Evolutionary conservation across 495 filamentous ascomycete species (phyloP).

Genomic region (Staphylotrichum tortipilum): DNA sequence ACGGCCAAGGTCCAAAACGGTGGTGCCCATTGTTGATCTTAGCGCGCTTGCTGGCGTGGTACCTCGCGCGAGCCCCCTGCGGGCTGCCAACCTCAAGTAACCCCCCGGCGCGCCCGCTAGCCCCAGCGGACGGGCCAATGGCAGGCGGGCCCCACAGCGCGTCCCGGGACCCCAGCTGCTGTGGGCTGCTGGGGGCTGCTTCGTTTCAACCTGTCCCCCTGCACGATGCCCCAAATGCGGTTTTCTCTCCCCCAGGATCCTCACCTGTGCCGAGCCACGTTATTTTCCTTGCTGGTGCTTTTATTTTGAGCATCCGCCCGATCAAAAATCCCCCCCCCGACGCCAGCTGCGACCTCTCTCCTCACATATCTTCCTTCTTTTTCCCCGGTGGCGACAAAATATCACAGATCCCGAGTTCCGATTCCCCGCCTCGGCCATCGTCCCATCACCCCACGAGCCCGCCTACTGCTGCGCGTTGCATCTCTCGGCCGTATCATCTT

Average conservation of each 20-base stretch:
- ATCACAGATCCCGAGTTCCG: background rate
- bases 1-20: too few species aligned
- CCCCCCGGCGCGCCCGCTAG: background rate
- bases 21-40: background rate
- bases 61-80: background rate
- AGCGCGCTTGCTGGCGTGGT: background rate
- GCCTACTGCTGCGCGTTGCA: too few species aligned
- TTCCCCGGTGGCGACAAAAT: too few species aligned
- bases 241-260: constrained; percentile 14
- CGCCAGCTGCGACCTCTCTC: background rate
- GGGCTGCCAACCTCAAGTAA: background rate
- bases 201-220: constrained; percentile 24
- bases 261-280: constrained; percentile 24
- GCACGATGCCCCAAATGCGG: constrained; percentile 6
- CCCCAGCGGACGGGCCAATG: background rate
- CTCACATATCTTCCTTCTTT: background rate
- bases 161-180: constrained; percentile 3
- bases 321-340: too few species aligned
- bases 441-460: too few species aligned
- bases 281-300: constrained; percentile 19
- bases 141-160: background rate
- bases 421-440: background rate
- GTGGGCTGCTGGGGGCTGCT: too few species aligned
- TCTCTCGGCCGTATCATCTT: too few species aligned
- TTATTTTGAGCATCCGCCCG: constrained; percentile 12